Evolutionary conservation across 495 filamentous ascomycete genomes (phyloP), one percentile per base, ranked within the genome.

Genomic region (Lasiosphaeria miniovina): DNA sequence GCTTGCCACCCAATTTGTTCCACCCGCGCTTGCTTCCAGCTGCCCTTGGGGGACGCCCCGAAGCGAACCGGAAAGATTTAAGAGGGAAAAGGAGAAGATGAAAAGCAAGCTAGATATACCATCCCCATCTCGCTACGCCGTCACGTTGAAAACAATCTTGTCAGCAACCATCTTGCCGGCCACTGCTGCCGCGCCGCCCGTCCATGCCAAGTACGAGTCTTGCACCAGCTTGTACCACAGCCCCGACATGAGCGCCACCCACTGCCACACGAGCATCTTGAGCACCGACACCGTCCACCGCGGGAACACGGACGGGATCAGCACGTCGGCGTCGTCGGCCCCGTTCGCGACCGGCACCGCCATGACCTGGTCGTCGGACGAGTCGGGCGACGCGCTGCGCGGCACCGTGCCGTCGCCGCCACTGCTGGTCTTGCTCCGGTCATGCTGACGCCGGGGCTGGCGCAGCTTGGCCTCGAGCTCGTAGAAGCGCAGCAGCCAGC

Each of bases 401-500:
- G 15, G 15, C 33, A n/a, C 33, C 12, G 11, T 36, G 50, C 33
- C 11, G 14, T 11, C 15, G 11, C 11, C 6, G 43, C 11, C 6
- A n/a, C 15, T n/a, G 2, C 15, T 46, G 12, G 43, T 14, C 43
- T 46, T 45, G 41, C 49, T n/a, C 31, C 31, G 46, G 24, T 24
- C 24, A 24, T 24, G 24, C 2, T 24, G 24, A 24, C 24, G 24
- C 24, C 24, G 24, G 24, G 50, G 33, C 50, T 35, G 31, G 11
- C 33, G 32, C 31, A 52, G 50, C 34, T 52, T 52, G 50, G 32
- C 50, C 50, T 52, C 50, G 3, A 52, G 32, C 5, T 52, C 50
- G 50, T 52, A 52, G 33, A 52, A 52, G 4, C 50, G 50, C 33
- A 52, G 14, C 50, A 52, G 50, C 50, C 50, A 52, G 50, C 50